A percentile compares a stretch with the other conserved stretches of the same genome.
phyloP scores from a whole-genome alignment of 306 rosid species.

The Sicyos baderoa region DNA sequence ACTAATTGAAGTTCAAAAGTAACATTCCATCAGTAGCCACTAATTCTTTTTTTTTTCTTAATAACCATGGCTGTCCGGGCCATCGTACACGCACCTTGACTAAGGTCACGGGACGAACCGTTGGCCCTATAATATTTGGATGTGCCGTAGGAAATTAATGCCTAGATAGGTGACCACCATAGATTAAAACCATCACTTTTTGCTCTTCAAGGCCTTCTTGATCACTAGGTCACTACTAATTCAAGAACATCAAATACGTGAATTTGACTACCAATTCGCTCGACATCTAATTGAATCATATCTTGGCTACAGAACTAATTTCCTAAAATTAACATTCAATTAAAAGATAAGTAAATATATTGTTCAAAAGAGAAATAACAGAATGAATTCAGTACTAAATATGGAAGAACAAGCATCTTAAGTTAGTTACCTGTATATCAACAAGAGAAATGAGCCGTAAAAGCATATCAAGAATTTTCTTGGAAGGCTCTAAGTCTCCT shows the following conservation, averaged over 20 bases:
- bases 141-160: too few relatives aligned
- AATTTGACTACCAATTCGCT: background rate
- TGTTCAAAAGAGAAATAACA: constrained; percentile 6
- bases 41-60: background rate
- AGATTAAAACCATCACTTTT: too few relatives aligned
- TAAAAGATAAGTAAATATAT: constrained; percentile 1
- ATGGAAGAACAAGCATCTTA: background rate
- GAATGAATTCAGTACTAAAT: background rate
- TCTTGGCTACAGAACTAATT: constrained; percentile 3
- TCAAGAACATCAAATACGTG: constrained; percentile 10
- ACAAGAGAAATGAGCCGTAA: constrained; percentile 63
- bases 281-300: background rate
- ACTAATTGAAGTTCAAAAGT: background rate
- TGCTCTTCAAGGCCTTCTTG: too few relatives aligned
- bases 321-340: background rate
- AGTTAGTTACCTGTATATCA: constrained; percentile 58
- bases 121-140: too few relatives aligned
- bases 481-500: constrained; percentile 75
- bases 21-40: background rate
- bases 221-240: too few relatives aligned
- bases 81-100: too few relatives aligned
- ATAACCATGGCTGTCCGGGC: too few relatives aligned
- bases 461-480: constrained; percentile 72
- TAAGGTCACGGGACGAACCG: too few relatives aligned
- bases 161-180: too few relatives aligned